Evolutionary conservation across 2,329 filamentous ascomycete species (phyloP), one percentile per base, ranked within the genome.

Genomic region (Ploettnerulaceae sp.): DNA sequence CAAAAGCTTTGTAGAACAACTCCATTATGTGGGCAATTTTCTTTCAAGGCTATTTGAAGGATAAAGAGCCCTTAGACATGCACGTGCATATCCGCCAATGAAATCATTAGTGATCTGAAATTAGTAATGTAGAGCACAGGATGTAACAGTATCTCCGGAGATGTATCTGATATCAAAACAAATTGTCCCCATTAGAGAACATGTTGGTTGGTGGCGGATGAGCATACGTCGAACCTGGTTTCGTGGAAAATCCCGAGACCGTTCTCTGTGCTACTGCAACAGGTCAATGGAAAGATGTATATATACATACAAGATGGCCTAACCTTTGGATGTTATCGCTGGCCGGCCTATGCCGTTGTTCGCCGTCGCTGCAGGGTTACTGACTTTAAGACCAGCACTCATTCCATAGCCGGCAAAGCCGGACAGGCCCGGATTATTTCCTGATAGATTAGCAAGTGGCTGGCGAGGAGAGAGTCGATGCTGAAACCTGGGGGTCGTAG

Each of bases 351-450:
- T 41, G 8, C 48, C 52, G 35, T 25, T 48, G 11, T 21, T 29
- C 25, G 32, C 14, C 29, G 47, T 29, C 25, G 49, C 49, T 21
- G 45, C 32, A 37, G 59, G 55, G 37, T 63, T 59, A 40, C 63
- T 63, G 18, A 62, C 59, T 53, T 64, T 65, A 14, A 64, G 45
- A 34, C 62, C 62, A 31, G 63, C 62, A 43, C 61, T 64, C 59
- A 65, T 59, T 15, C 63, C 63, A 46, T 64, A 64, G 6, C 61
- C 61, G 26, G 55, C 49, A 25, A 64, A 59, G 1, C 59, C 57
- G 40, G 48, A 47, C 20, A 38, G 24, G 31, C 47, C 47, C 14
- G 37, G 39, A 45, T 15, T 36, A 40, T 56, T 61, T 7, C 28
- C 46, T 38, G 48, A 58, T 8, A 58, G 7, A 29, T 35, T 48